These are phyloP conservation scores for Chalaropsis thielavioides DNA, from an alignment of 2,329 filamentous ascomycete species.

Conservation along the genomic window DNA sequence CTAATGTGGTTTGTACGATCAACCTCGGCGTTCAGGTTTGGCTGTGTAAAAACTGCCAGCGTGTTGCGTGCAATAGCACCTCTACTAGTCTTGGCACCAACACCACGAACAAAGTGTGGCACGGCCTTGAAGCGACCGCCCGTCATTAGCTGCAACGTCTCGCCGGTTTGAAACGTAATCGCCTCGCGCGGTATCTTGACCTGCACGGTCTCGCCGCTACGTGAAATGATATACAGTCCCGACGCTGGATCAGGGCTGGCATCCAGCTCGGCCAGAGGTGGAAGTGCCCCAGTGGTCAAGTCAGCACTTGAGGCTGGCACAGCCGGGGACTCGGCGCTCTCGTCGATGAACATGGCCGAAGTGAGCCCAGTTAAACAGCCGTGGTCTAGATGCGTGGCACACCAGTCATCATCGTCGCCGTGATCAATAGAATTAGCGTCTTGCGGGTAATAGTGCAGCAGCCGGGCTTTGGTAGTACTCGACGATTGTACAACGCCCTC, in stretches of 20 bases:
- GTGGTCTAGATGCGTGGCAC: conserved; percentile 78
- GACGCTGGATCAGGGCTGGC: conserved; percentile 68
- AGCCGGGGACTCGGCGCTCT: conserved; percentile 33
- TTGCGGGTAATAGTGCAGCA: conserved; percentile 84
- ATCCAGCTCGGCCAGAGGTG: conserved; percentile 54
- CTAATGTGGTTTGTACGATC: conserved; percentile 51
- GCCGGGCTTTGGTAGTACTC: conserved; percentile 74
- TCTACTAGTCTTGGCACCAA: conserved; percentile 38
- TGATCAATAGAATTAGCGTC: conserved; percentile 26
- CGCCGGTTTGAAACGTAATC: conserved; percentile 90
- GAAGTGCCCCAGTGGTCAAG: conserved; percentile 23
- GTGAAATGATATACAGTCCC: conserved; percentile 86
- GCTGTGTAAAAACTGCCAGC: conserved; percentile 91
- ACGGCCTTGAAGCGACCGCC: conserved; percentile 85
- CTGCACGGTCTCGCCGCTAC: conserved; percentile 69
- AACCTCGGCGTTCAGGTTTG: conserved; percentile 70
- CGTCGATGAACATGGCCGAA: conserved; percentile 91
- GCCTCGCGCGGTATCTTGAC: conserved; percentile 83
- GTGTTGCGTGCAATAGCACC: conserved; percentile 64
- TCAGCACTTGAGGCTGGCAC: conserved; percentile 23
- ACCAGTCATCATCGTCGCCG: conserved; percentile 73
- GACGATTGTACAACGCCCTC: conserved; percentile 77
- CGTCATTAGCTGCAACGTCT: conserved; percentile 82
- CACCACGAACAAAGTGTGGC: conserved; percentile 83
- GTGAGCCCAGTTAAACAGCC: conserved; percentile 89